These are phyloP conservation scores for Botrytis deweyae DNA, from an alignment of 2,329 filamentous ascomycete genomes.

Conservation along the genomic window DNA sequence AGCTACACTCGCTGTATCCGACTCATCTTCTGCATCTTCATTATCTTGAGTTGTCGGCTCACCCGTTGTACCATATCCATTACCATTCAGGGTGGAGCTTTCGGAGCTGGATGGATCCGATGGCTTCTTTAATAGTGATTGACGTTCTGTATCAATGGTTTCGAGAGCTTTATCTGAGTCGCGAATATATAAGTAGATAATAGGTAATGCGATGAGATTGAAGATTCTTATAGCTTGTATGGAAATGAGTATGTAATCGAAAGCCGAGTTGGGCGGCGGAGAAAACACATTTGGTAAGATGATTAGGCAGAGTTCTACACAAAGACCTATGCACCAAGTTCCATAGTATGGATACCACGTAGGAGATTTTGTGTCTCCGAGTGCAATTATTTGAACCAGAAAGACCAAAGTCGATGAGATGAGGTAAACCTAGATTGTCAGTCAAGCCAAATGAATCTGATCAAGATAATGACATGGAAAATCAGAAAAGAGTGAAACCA, in stretches of 20 bases:
- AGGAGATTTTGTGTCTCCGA: slow-evolving; percentile 51
- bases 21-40: slow-evolving; percentile 23
- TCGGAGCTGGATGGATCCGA: slow-evolving; percentile 37
- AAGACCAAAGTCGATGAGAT: slow-evolving; percentile 65
- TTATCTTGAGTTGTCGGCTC: slow-evolving; percentile 27
- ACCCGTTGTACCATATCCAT: slow-evolving; percentile 35
- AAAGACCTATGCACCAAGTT: slow-evolving; percentile 58
- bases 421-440: slow-evolving; percentile 49
- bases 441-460: neutral
- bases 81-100: slow-evolving; percentile 28
- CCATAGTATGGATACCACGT: slow-evolving; percentile 65
- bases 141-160: slow-evolving; percentile 54
- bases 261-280: slow-evolving; percentile 27
- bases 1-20: slow-evolving; percentile 37
- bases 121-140: slow-evolving; percentile 54
- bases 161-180: slow-evolving; percentile 36
- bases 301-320: slow-evolving; percentile 53
- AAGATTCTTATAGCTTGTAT: slow-evolving; percentile 36
- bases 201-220: slow-evolving; percentile 41
- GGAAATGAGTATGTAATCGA: slow-evolving; percentile 31
- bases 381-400: slow-evolving; percentile 56
- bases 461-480: neutral
- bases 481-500: neutral
- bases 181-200: slow-evolving; percentile 38
- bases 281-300: slow-evolving; percentile 39